Conservation (phyloP, 164 flowering plant genomes). For the Vitis amurensis region DNA sequence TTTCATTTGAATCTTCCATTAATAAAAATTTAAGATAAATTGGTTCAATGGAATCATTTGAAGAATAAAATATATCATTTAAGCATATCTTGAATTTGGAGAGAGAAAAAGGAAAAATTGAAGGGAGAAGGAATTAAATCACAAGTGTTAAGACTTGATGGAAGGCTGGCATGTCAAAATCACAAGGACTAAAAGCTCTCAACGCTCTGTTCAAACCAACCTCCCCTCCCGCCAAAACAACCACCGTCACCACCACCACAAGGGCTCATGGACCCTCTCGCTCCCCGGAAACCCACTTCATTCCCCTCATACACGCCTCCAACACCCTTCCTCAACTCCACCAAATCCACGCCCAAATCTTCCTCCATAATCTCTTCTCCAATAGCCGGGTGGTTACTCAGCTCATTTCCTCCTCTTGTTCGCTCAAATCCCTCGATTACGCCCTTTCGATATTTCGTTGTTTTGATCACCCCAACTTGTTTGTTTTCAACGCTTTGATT, state of each 20-base stretch:
- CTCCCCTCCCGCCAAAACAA: slow-evolving; percentile 9
- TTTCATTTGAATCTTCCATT: too few species aligned
- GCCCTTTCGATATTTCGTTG: slow-evolving; percentile 32
- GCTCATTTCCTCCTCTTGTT: slow-evolving; percentile 38
- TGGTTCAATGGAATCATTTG: too few species aligned
- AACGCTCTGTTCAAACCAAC: slow-evolving; percentile 12
- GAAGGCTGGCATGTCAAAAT: too few species aligned
- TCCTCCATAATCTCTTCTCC: slow-evolving; percentile 23
- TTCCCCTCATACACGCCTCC: slow-evolving; percentile 39
- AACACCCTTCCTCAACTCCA: slow-evolving; percentile 26
- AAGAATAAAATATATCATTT: too few species aligned
- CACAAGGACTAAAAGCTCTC: slow-evolving; percentile 8
- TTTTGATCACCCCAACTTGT: slow-evolving; percentile 22
- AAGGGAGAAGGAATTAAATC: too few species aligned
- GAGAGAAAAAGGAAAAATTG: too few species aligned
- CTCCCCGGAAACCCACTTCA: slow-evolving; percentile 20
- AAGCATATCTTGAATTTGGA: too few species aligned
- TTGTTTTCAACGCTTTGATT: slow-evolving; percentile 46
- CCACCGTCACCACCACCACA: neutral
- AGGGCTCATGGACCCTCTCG: neutral
- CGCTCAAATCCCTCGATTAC: slow-evolving; percentile 28
- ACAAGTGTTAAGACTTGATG: too few species aligned
- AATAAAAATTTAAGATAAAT: too few species aligned
- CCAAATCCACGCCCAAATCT: slow-evolving; percentile 50
- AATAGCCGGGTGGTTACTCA: slow-evolving; percentile 35